Percentiles rank a stretch among this genome's conserved stretches.
phyloP scores from a whole-genome alignment of 805 yeast species.

The Tetrapisispora arboricola region DNA sequence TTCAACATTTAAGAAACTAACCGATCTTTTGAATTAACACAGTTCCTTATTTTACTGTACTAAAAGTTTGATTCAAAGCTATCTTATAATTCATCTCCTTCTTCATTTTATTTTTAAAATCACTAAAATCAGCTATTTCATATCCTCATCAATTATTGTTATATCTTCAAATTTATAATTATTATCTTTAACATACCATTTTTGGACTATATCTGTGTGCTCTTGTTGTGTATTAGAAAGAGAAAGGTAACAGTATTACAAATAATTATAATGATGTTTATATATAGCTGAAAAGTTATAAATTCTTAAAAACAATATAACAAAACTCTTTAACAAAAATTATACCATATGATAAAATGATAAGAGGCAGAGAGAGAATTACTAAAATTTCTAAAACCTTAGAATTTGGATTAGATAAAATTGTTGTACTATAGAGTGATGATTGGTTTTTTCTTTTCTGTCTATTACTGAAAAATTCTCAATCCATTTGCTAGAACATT shows the following conservation, averaged over 20 bases:
- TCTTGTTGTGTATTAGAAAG: not conserved
- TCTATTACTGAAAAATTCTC: not conserved
- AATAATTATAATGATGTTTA: not conserved
- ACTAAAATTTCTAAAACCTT: not conserved
- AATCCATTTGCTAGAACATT: too few relatives aligned
- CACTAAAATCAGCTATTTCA: too few relatives aligned
- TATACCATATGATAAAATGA: not conserved
- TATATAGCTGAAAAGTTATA: not conserved
- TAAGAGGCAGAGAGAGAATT: not conserved
- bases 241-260: not conserved
- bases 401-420: not conserved
- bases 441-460: not conserved
- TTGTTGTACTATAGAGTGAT: not conserved
- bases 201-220: conserved; percentile 4
- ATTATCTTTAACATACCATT: conserved; percentile 3
- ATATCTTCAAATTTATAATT: not conserved
- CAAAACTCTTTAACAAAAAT: not conserved
- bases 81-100: too few relatives aligned
- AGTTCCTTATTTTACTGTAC: too few relatives aligned
- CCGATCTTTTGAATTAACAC: too few relatives aligned
- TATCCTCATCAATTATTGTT: not conserved
- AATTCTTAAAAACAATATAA: not conserved
- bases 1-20: too few relatives aligned
- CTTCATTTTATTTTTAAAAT: too few relatives aligned
- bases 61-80: too few relatives aligned